These are phyloP conservation scores for Athelia psychrophila DNA, from an alignment of 1,284 basidiomycete species.

Conservation along the genomic window DNA sequence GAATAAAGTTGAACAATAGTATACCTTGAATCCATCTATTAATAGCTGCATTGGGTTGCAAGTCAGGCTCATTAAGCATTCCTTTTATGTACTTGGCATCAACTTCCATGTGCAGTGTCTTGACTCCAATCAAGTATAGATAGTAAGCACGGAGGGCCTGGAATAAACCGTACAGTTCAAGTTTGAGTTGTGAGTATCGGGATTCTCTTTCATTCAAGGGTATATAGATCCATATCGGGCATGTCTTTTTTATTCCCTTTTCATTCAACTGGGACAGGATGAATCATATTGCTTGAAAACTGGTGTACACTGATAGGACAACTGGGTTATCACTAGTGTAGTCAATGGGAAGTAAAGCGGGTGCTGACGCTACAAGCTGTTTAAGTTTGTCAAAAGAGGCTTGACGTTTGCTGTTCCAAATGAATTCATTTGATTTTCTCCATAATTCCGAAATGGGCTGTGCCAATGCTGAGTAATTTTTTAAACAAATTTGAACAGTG, in stretches of 20 bases:
- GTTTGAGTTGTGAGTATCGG: constrained; percentile 18
- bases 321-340: constrained; percentile 19
- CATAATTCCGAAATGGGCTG: constrained; percentile 23
- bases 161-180: constrained; percentile 15
- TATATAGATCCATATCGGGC: constrained; percentile 8
- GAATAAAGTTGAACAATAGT: constrained; percentile 8
- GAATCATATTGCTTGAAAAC: constrained; percentile 22
- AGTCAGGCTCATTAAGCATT: constrained; percentile 33
- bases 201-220: constrained; percentile 21
- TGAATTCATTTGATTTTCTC: constrained; percentile 17
- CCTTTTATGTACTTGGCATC: constrained; percentile 31
- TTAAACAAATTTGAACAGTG: constrained; percentile 27
- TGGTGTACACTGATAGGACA: constrained; percentile 28
- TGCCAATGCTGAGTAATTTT: constrained; percentile 20
- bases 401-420: constrained; percentile 21
- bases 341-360: constrained; percentile 24
- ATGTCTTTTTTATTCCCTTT: constrained; percentile 5
- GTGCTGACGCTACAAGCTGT: constrained; percentile 15
- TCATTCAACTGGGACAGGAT: constrained; percentile 28
- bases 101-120: constrained; percentile 28
- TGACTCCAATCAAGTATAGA: constrained; percentile 23
- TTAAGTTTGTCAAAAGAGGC: constrained; percentile 27
- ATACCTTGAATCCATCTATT: constrained; percentile 32
- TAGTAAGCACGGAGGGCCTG: constrained; percentile 6
- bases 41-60: constrained; percentile 29